Percentiles rank a stretch among this genome's conserved stretches.
Evolutionary conservation across 2,329 filamentous ascomycete genomes (phyloP).

Genomic region (Thermoascus crustaceus): DNA sequence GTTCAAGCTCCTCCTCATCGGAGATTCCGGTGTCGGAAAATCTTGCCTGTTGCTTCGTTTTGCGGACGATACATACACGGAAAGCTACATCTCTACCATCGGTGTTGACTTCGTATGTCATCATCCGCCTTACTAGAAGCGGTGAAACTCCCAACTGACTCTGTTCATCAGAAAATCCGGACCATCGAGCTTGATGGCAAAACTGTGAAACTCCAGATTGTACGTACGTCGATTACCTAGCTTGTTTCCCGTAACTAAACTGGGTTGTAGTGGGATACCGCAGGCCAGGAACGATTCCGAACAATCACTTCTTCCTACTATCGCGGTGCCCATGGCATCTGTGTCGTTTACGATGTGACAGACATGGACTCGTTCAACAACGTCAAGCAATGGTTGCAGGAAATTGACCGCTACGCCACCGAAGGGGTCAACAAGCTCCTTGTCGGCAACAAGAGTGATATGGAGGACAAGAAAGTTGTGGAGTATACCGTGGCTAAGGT

Average conservation of each 20-base stretch:
- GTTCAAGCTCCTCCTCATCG: slow-evolving; percentile 99
- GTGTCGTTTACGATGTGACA: slow-evolving; percentile 99
- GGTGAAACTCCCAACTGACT: slow-evolving; percentile 17
- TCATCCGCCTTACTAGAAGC: background rate
- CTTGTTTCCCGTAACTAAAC: slow-evolving; percentile 8
- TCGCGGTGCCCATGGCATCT: slow-evolving; percentile 97
- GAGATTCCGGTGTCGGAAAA: slow-evolving; percentile 99
- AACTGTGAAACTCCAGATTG: slow-evolving; percentile 99
- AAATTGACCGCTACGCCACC: slow-evolving; percentile 98
- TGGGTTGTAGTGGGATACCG: slow-evolving; percentile 81
- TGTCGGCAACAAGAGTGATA: slow-evolving; percentile 99
- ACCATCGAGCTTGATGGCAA: slow-evolving; percentile 99
- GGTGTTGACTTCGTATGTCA: slow-evolving; percentile 92
- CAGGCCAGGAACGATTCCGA: slow-evolving; percentile 97
- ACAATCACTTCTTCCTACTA: slow-evolving; percentile 99
- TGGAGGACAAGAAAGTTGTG: slow-evolving; percentile 99
- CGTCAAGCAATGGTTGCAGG: slow-evolving; percentile 99
- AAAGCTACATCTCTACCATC: slow-evolving; percentile 99
- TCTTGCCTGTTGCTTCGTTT: slow-evolving; percentile 97
- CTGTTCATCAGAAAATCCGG: slow-evolving; percentile 76
- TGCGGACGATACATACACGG: slow-evolving; percentile 97
- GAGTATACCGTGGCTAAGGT: slow-evolving; percentile 99
- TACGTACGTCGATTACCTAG: slow-evolving; percentile 42
- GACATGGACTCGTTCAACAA: slow-evolving; percentile 99
- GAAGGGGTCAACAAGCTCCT: slow-evolving; percentile 99